Evolutionary conservation across 768 basidiomycete genomes (phyloP).

Genomic region (Mycena galericulata): DNA sequence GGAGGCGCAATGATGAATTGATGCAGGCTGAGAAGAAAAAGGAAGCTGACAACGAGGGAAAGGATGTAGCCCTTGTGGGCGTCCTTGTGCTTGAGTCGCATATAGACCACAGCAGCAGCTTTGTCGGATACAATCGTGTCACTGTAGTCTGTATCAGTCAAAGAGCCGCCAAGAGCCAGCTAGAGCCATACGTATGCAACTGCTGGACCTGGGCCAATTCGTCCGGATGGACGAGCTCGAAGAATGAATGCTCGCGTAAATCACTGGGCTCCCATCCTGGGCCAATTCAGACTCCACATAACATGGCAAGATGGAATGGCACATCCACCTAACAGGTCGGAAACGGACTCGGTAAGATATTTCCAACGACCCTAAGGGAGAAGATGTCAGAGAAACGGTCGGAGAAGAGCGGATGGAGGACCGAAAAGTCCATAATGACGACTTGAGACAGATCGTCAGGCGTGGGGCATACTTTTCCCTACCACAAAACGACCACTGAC

Average conservation of each 20-base stretch:
- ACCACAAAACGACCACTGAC: slow-evolving; percentile 55
- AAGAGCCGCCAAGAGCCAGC: not conserved
- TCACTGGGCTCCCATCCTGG: slow-evolving; percentile 82
- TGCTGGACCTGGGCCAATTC: slow-evolving; percentile 75
- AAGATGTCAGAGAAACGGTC: not conserved
- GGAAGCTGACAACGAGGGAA: slow-evolving; percentile 73
- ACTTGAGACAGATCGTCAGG: slow-evolving; percentile 55
- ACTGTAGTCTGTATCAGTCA: slow-evolving; percentile 48
- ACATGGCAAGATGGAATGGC: not conserved
- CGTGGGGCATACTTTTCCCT: slow-evolving; percentile 19
- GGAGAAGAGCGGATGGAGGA: slow-evolving; percentile 43
- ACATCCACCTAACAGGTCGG: slow-evolving; percentile 69
- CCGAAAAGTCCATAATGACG: slow-evolving; percentile 83
- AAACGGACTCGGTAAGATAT: slow-evolving; percentile 74
- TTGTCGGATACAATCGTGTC: slow-evolving; percentile 85
- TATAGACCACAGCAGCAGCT: slow-evolving; percentile 81
- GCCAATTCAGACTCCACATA: not conserved
- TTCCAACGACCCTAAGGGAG: slow-evolving; percentile 70
- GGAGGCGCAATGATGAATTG: slow-evolving; percentile 7
- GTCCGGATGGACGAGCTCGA: slow-evolving; percentile 86
- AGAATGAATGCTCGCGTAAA: slow-evolving; percentile 73
- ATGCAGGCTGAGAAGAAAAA: slow-evolving; percentile 12
- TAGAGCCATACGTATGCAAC: slow-evolving; percentile 71
- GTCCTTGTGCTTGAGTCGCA: slow-evolving; percentile 85
- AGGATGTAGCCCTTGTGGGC: slow-evolving; percentile 81